Evolutionary conservation across 2,329 filamentous ascomycete species (phyloP).

Genomic region (Paecilomyces variotii): DNA sequence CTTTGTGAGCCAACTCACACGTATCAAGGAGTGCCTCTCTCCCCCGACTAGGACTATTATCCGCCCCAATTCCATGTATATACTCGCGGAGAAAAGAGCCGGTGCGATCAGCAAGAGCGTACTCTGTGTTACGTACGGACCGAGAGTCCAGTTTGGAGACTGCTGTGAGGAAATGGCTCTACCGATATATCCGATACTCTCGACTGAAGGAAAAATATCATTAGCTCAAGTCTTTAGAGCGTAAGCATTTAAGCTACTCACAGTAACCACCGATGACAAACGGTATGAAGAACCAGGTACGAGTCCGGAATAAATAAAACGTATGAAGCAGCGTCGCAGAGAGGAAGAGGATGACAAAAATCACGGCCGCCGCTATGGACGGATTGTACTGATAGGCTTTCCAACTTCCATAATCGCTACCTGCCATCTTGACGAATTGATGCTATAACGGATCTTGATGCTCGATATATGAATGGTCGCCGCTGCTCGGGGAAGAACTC

Average conservation of each 20-base stretch:
- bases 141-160: slow-evolving; percentile 16
- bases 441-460: neutral
- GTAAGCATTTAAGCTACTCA: slow-evolving; percentile 13
- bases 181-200: slow-evolving; percentile 46
- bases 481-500: neutral
- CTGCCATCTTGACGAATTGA: neutral
- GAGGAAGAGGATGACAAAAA: slow-evolving; percentile 41
- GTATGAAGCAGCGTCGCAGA: slow-evolving; percentile 34
- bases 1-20: slow-evolving; percentile 17
- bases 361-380: slow-evolving; percentile 37
- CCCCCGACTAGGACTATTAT: slow-evolving; percentile 20
- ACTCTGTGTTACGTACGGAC: slow-evolving; percentile 21
- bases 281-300: slow-evolving; percentile 41
- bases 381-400: slow-evolving; percentile 35
- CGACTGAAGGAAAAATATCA: slow-evolving; percentile 29
- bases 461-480: neutral
- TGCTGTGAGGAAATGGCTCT: slow-evolving; percentile 38
- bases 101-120: slow-evolving; percentile 20
- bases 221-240: neutral
- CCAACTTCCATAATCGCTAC: neutral
- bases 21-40: slow-evolving; percentile 14
- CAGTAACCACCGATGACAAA: slow-evolving; percentile 32
- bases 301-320: slow-evolving; percentile 34
- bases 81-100: slow-evolving; percentile 20
- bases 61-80: slow-evolving; percentile 23